A percentile compares a stretch with the other conserved stretches of the same genome.
Evolutionary conservation across 2,329 filamentous ascomycete species (phyloP).

Genomic region (Pseudogymnoascus sp.): DNA sequence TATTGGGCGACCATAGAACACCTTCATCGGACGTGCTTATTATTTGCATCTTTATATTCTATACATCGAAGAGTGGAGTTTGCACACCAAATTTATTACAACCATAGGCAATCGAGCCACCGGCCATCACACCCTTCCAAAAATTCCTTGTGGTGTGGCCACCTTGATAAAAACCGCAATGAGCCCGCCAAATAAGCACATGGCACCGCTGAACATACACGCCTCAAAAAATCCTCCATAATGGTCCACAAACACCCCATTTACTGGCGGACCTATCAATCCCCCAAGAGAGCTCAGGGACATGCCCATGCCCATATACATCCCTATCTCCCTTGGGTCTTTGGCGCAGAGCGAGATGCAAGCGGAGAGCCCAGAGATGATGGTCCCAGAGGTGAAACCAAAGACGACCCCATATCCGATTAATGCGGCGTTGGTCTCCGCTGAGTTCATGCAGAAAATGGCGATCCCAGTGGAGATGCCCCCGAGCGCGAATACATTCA

Average conservation of each 20-base stretch:
- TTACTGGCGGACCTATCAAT: conserved; percentile 41
- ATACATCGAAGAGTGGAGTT: neutral
- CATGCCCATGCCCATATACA: conserved; percentile 46
- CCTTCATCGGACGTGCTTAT: neutral
- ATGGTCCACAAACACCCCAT: conserved; percentile 35
- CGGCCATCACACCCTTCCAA: conserved; percentile 25
- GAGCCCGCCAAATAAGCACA: conserved; percentile 30
- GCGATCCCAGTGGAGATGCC: conserved; percentile 13
- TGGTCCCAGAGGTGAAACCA: conserved; percentile 71
- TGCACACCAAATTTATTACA: neutral
- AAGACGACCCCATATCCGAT: conserved; percentile 68
- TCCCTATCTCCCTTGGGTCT: conserved; percentile 46
- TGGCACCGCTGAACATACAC: conserved; percentile 28
- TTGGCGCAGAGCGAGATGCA: conserved; percentile 35
- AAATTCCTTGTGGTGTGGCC: conserved; percentile 30
- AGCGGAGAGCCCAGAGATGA: conserved; percentile 52
- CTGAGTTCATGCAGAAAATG: conserved; percentile 35
- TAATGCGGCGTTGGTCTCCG: conserved; percentile 47
- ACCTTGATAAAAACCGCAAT: conserved; percentile 31
- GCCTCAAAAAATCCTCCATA: conserved; percentile 33
- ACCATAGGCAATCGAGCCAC: neutral
- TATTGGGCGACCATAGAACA: neutral
- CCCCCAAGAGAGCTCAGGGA: conserved; percentile 35
- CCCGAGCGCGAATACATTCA: conserved; percentile 35
- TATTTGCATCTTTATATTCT: neutral